Base-by-base conservation (phyloP, 2,329 filamentous ascomycete species). In the Fusarium burgessii region DNA sequence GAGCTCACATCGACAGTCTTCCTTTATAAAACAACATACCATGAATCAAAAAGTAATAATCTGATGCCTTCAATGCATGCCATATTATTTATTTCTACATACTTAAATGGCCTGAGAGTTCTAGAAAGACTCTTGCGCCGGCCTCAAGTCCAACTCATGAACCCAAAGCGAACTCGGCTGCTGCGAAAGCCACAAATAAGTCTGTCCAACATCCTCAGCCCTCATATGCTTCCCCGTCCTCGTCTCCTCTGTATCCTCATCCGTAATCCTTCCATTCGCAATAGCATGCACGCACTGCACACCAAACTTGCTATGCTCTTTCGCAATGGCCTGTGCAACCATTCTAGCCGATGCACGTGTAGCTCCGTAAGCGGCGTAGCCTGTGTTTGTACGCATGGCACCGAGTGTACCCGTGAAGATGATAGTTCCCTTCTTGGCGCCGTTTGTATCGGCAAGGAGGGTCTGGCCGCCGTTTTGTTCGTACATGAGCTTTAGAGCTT, bases 251-350 rank as follows among this genome's bases (percentile, higher is more conserved):
- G 81, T 82, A 35, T 86, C 78, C 56, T 84, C 84, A 73, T 89
- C 87, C 33, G 78, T 80, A 58, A 89, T 89, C 1, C 77, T 78
- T 1, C 86, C 87, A 73, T 89, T 89, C 1, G 85, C 86, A 65
- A 90, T 87, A 5, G 87, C 83, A 77, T 90, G 88, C n/a, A 86
- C 86, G 6, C 89, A 86, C 76, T 90, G 87, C 1, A 90, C 77
- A 4, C 87, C 87, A 65, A 84, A 85, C n/a, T 82, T 81, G 69
- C 83, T 87, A 78, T 89, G 86, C 77, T 90, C 88, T 40, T 86
- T 83, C 1, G 86, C 87, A 45, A 90, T 77, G 11, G 82, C 84
- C 76, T 89, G 87, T 1, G 86, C 86, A 15, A 89, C 77, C 77
- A 88, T 87, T 40, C 87, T 78, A 10, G 87, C 86, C 3, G 84